phyloP scores from a whole-genome alignment of 805 yeast species.

The Spathaspora boniae region DNA sequence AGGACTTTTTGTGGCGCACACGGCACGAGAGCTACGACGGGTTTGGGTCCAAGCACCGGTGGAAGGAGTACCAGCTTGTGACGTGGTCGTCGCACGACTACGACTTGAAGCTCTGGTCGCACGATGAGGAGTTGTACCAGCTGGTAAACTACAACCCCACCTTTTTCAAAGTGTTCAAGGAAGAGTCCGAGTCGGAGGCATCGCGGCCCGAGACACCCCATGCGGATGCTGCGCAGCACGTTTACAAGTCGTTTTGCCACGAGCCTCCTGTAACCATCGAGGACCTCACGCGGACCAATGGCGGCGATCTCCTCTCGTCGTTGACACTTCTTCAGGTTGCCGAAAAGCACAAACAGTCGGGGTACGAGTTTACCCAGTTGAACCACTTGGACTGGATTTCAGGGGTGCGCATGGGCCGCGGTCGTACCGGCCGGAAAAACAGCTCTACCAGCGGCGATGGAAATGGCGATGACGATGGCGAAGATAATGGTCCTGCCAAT shows the following conservation, averaged over 20 bases:
- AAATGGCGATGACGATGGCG: constrained; percentile 50
- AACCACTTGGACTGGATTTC: constrained; percentile 89
- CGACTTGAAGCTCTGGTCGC: constrained; percentile 81
- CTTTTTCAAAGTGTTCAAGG: constrained; percentile 12
- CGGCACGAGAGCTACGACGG: constrained; percentile 39
- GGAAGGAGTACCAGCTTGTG: constrained; percentile 84
- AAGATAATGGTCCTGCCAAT: constrained; percentile 48
- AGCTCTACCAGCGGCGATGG: constrained; percentile 12
- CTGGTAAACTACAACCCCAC: constrained; percentile 37
- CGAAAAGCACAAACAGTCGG: constrained; percentile 35
- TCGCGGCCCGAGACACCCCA: constrained; percentile 7
- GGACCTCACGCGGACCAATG: constrained; percentile 27
- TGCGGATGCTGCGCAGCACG: constrained; percentile 10
- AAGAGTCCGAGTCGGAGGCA: constrained; percentile 8
- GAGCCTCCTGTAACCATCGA: constrained; percentile 36
- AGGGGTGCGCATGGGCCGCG: constrained; percentile 76
- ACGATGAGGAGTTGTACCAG: constrained; percentile 32
- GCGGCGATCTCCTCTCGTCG: constrained; percentile 35
- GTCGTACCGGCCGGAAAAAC: constrained; percentile 25
- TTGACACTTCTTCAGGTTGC: constrained; percentile 32
- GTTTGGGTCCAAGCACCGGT: constrained; percentile 49
- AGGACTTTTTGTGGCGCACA: constrained; percentile 85
- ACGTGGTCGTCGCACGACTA: constrained; percentile 88
- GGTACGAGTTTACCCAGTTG: constrained; percentile 35
- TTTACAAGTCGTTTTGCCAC: constrained; percentile 30